Conservation (phyloP, 768 basidiomycete genomes). For the Lentinus brumalis region DNA sequence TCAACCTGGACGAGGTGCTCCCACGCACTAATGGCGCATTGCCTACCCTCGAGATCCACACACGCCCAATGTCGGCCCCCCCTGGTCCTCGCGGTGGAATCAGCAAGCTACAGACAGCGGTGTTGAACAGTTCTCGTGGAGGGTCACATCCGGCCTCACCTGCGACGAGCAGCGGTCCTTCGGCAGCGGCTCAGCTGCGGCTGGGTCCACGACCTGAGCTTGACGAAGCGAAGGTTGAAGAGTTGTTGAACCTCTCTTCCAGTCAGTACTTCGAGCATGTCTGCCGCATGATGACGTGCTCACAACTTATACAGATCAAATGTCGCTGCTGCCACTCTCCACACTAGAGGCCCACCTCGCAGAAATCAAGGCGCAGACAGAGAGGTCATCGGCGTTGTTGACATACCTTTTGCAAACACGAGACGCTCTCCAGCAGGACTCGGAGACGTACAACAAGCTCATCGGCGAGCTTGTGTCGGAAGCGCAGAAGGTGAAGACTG, state of each 20-base stretch:
- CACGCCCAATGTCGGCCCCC: slow-evolving; percentile 80
- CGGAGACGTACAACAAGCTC: slow-evolving; percentile 85
- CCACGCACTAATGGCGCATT: slow-evolving; percentile 68
- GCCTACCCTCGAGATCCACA: slow-evolving; percentile 81
- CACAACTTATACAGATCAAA: slow-evolving; percentile 50
- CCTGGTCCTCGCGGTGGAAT: slow-evolving; percentile 54
- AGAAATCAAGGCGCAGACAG: slow-evolving; percentile 72
- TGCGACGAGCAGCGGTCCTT: slow-evolving; percentile 40
- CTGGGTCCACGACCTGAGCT: slow-evolving; percentile 81
- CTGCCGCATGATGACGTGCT: not conserved
- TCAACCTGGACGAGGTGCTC: slow-evolving; percentile 91
- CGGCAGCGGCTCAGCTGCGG: slow-evolving; percentile 41
- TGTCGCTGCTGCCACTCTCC: slow-evolving; percentile 70
- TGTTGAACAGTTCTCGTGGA: slow-evolving; percentile 52
- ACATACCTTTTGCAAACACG: slow-evolving; percentile 82
- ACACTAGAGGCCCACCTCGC: slow-evolving; percentile 67
- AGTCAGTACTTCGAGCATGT: slow-evolving; percentile 47
- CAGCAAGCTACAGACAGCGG: slow-evolving; percentile 35
- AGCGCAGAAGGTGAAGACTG: slow-evolving; percentile 80
- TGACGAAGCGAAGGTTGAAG: slow-evolving; percentile 63
- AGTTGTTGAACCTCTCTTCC: slow-evolving; percentile 63
- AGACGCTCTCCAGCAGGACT: slow-evolving; percentile 83
- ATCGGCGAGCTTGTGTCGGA: slow-evolving; percentile 93
- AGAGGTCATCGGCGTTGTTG: slow-evolving; percentile 71
- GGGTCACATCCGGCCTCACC: slow-evolving; percentile 50